Evolutionary conservation across 78 protist genomes (phyloP).

Genomic region (Capsaspora owczarzaki): DNA sequence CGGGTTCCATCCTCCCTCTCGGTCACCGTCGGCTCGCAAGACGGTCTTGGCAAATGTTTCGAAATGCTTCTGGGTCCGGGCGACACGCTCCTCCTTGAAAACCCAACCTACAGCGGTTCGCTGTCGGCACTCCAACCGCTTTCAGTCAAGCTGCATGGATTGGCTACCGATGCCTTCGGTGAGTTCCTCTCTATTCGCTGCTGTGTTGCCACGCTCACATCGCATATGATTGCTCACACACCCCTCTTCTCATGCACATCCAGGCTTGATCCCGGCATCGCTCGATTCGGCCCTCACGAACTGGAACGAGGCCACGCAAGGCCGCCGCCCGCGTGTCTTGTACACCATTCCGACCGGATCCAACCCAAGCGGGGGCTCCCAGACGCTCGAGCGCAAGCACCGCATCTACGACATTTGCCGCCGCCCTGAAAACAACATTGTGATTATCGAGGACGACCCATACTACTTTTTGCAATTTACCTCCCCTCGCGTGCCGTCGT

Average conservation of each 20-base stretch:
- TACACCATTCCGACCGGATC: slow-evolving; percentile 73
- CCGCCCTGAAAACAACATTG: slow-evolving; percentile 25
- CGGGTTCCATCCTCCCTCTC: background rate
- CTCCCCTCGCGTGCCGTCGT: background rate
- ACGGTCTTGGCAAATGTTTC: background rate
- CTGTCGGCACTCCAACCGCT: slow-evolving; percentile 29
- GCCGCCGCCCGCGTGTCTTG: slow-evolving; percentile 33
- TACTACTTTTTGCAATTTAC: slow-evolving; percentile 63
- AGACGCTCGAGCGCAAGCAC: slow-evolving; percentile 36
- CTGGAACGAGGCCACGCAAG: background rate
- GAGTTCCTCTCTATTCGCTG: background rate
- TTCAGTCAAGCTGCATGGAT: background rate
- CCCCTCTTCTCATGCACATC: background rate
- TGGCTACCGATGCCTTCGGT: slow-evolving; percentile 8
- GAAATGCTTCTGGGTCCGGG: slow-evolving; percentile 17
- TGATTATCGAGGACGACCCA: slow-evolving; percentile 90
- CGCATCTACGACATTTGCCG: slow-evolving; percentile 16
- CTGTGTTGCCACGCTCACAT: background rate
- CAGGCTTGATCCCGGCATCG: background rate
- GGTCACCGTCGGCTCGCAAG: background rate
- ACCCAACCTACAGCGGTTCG: slow-evolving; percentile 35
- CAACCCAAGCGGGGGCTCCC: slow-evolving; percentile 76
- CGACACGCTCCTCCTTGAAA: slow-evolving; percentile 18
- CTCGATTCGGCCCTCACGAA: background rate
- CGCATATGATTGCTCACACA: background rate